phyloP scores from a whole-genome alignment of 108 stramenopile genomes.

The Aurantiochytrium sp. region DNA sequence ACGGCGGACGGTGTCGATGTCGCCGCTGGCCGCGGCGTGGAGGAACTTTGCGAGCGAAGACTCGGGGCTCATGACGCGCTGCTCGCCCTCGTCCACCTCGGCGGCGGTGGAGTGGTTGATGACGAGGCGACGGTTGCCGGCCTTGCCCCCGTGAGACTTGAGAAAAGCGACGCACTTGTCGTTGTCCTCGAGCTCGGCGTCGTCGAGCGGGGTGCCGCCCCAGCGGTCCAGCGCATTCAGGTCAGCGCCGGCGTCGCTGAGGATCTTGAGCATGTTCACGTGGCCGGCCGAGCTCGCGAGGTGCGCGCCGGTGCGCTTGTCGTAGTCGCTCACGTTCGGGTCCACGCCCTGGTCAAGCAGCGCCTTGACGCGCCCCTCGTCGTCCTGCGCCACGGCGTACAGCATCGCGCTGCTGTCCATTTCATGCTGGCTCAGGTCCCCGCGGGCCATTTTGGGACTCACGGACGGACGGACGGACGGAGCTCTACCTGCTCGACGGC shows the following conservation, averaged over 20 bases:
- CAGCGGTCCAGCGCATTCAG: conserved; percentile 76
- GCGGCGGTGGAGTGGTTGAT: conserved; percentile 52
- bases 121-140: neutral
- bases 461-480: too few species aligned
- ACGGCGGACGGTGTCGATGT: neutral
- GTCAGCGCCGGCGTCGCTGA: conserved; percentile 68
- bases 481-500: too few species aligned
- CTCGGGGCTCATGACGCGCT: neutral
- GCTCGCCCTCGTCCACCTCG: conserved; percentile 33
- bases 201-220: conserved; percentile 75
- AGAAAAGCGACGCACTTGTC: conserved; percentile 46
- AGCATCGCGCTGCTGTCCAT: neutral
- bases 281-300: conserved; percentile 76
- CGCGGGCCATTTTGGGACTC: too few species aligned
- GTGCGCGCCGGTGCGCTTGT: conserved; percentile 80
- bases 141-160: conserved; percentile 27
- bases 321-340: conserved; percentile 75
- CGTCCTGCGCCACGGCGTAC: neutral
- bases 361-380: neutral
- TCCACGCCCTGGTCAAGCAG: conserved; percentile 52
- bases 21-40: neutral
- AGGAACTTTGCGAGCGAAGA: neutral
- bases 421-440: neutral
- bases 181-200: conserved; percentile 55
- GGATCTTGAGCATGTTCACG: conserved; percentile 53